Evolutionary conservation across 768 basidiomycete species (phyloP).

Genomic region (Boletus pseudopeckii): DNA sequence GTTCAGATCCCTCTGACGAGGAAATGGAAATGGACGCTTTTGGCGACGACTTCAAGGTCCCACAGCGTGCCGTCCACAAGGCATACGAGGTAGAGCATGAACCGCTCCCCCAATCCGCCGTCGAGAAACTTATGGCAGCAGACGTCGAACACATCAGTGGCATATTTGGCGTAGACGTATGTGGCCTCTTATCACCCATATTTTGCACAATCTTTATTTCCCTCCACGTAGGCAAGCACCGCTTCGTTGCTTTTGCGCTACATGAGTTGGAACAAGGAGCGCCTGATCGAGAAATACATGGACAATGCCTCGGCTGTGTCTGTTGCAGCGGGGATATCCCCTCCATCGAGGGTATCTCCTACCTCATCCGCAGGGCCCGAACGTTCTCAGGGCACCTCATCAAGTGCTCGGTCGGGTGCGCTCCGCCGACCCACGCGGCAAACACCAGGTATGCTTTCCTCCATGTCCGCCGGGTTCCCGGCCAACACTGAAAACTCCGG

Average conservation of each 20-base stretch:
- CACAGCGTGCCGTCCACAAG: constrained; percentile 55
- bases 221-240: constrained; percentile 48
- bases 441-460: constrained; percentile 20
- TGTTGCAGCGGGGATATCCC: constrained; percentile 69
- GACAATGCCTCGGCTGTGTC: constrained; percentile 76
- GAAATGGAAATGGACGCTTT: constrained; percentile 70
- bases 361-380: constrained; percentile 31
- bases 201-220: not conserved
- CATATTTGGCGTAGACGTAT: constrained; percentile 85
- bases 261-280: constrained; percentile 94
- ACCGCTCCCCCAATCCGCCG: constrained; percentile 63
- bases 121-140: constrained; percentile 72
- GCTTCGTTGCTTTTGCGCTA: constrained; percentile 79
- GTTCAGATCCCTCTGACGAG: constrained; percentile 46
- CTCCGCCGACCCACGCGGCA: constrained; percentile 31
- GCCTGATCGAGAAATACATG: constrained; percentile 95
- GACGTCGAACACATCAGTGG: constrained; percentile 86
- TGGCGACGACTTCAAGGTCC: constrained; percentile 61
- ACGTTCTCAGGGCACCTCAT: constrained; percentile 29
- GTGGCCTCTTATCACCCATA: constrained; percentile 31
- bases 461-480: not conserved
- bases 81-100: constrained; percentile 86
- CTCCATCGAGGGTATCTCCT: constrained; percentile 22
- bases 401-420: constrained; percentile 22
- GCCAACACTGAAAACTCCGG: not conserved